Evolutionary conservation across 1,139 yeast genomes (phyloP).

Genomic region (Blastobotrys illinoisensis): DNA sequence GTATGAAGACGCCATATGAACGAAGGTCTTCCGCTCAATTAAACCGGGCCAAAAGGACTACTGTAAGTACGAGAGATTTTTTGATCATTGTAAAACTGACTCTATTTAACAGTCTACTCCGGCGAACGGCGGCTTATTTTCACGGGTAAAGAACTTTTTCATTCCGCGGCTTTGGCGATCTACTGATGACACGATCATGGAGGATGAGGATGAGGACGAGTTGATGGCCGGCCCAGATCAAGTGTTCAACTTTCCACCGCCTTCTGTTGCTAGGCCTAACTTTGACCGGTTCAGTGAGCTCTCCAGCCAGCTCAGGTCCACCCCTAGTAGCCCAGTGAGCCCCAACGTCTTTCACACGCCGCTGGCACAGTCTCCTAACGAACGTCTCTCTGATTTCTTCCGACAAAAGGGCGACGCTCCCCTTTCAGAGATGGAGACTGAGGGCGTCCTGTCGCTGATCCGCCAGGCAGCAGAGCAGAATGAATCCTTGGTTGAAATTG

Average conservation of each 20-base stretch:
- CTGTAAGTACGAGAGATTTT: neutral
- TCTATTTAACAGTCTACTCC: neutral
- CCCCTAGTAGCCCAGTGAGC: neutral
- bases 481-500: slow-evolving; percentile 18
- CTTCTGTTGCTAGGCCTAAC: slow-evolving; percentile 16
- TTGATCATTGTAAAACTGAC: neutral
- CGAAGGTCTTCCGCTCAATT: neutral
- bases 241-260: slow-evolving; percentile 18
- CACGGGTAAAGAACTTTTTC: slow-evolving; percentile 19
- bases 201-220: neutral
- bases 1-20: neutral
- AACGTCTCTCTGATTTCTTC: slow-evolving; percentile 66
- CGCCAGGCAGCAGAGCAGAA: slow-evolving; percentile 36
- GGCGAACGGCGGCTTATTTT: slow-evolving; percentile 14
- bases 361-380: slow-evolving; percentile 42
- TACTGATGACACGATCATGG: neutral
- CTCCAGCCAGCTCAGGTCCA: neutral
- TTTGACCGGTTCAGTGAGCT: slow-evolving; percentile 9
- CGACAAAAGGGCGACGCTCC: slow-evolving; percentile 69
- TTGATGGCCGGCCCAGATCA: slow-evolving; percentile 4
- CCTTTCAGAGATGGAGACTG: slow-evolving; percentile 70
- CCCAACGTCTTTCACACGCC: neutral
- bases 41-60: neutral
- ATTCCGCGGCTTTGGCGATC: slow-evolving; percentile 16
- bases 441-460: slow-evolving; percentile 68